Evolutionary conservation across 1,284 basidiomycete genomes (phyloP).

Genomic region (Fomitopsis pinicola): DNA sequence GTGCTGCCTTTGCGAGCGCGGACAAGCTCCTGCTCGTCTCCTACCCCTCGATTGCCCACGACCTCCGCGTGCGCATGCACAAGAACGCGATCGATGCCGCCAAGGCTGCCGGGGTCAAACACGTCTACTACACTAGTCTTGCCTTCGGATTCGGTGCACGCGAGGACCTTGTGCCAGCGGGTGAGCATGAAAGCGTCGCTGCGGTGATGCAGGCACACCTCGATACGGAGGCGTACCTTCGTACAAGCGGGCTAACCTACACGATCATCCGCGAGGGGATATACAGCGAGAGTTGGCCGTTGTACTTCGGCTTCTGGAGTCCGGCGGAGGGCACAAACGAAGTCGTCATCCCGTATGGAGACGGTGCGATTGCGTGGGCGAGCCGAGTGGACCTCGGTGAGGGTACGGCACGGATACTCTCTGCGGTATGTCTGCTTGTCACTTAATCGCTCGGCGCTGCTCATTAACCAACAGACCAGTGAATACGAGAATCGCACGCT

Average conservation of each 20-base stretch:
- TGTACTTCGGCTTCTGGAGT: conserved; percentile 32
- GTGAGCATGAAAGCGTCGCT: conserved; percentile 18
- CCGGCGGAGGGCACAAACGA: conserved; percentile 16
- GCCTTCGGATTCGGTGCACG: conserved; percentile 24
- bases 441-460: background rate
- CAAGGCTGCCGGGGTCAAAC: conserved; percentile 26
- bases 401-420: conserved; percentile 29
- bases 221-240: conserved; percentile 33
- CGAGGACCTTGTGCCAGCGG: background rate
- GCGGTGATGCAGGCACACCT: conserved; percentile 34
- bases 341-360: conserved; percentile 23
- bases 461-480: conserved; percentile 11
- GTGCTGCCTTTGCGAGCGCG: conserved; percentile 29
- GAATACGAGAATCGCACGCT: conserved; percentile 26
- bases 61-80: conserved; percentile 29
- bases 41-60: conserved; percentile 32
- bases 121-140: conserved; percentile 37
- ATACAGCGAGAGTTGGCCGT: conserved; percentile 34
- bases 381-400: conserved; percentile 29
- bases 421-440: conserved; percentile 11
- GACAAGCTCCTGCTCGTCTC: conserved; percentile 35
- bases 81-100: conserved; percentile 36
- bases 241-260: conserved; percentile 30
- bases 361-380: conserved; percentile 30
- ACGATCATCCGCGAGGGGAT: conserved; percentile 36